Percentiles rank a stretch among this genome's conserved stretches.
These are phyloP conservation scores for Tricholoma terreum DNA, from an alignment of 768 basidiomycete genomes.

Conservation along the genomic window DNA sequence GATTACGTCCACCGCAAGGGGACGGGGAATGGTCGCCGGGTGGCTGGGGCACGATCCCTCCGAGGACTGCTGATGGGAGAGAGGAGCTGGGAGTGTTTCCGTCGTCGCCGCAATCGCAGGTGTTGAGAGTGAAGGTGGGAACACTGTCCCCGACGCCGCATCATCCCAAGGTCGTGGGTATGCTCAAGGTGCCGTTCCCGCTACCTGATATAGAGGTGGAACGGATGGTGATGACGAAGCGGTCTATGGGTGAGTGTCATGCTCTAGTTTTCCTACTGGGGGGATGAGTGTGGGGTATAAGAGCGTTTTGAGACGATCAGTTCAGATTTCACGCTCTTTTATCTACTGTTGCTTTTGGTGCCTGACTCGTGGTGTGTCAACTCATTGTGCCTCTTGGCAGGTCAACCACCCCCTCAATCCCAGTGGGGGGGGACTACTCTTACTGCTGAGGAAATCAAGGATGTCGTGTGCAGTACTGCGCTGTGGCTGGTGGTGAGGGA, in stretches of 20 bases:
- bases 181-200: slow-evolving; percentile 88
- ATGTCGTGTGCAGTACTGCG: slow-evolving; percentile 82
- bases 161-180: slow-evolving; percentile 91
- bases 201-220: slow-evolving; percentile 81
- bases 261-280: neutral
- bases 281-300: neutral
- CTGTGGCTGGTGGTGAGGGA: slow-evolving; percentile 92
- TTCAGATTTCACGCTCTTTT: neutral
- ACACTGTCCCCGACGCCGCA: slow-evolving; percentile 91
- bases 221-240: slow-evolving; percentile 47
- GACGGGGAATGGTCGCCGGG: slow-evolving; percentile 5
- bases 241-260: slow-evolving; percentile 36
- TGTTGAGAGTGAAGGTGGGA: slow-evolving; percentile 64
- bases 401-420: slow-evolving; percentile 3
- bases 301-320: neutral
- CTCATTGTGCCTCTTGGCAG: neutral
- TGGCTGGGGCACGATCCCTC: slow-evolving; percentile 5
- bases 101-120: slow-evolving; percentile 22
- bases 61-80: neutral
- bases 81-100: slow-evolving; percentile 8
- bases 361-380: neutral
- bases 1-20: slow-evolving; percentile 7
- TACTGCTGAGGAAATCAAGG: slow-evolving; percentile 92
- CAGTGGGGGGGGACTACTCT: slow-evolving; percentile 50
- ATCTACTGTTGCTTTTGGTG: neutral